Base-by-base conservation (phyloP, 192 early-diverging fungal species). In the Coemansia sp. region DNA sequence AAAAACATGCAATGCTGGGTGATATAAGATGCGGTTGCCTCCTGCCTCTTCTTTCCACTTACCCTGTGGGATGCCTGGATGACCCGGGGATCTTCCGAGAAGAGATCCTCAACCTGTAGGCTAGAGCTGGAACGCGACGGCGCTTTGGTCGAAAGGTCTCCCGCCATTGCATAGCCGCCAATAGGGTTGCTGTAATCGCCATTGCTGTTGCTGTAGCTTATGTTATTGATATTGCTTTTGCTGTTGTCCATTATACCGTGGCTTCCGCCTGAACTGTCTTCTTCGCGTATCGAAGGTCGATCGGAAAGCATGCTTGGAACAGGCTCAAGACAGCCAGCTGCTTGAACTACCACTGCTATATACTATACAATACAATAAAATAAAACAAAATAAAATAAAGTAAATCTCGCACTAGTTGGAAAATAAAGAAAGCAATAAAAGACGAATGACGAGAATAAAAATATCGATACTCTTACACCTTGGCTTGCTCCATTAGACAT, bases 31-130 rank as follows among this genome's bases (percentile, higher is more conserved):
- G 46, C 47, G 11, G 21, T 40, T 41, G 41, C 2, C 42, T 45
- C 3, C 2, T 12, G n/a, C n/a, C 18, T 6, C 19, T 0, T 6
- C 48, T 1, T 19, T 18, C 9, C 19, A n/a, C 51, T 47, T 73
- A 73, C 71, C 48, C 62, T 63, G 21, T 47, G 73, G 6, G 76
- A 66, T 15, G 76, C 67, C 41, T 67, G 64, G 13, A 66, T n/a
- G 12, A 78, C 64, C 2, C 63, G 64, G 26, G 60, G 67, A 26
- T 78, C 72, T 6, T 78, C 71, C 9, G 67, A 37, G 57, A 78
- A 78, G 43, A 78, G 63, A 48, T 78, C 76, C 8, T 78, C 55
- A 22, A 78, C 40, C 11, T 52, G 55, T 3, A 52, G 45, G 51
- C 47, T 40, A 0, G 61, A 66, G 18, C 61, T 63, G 7, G 65